Evolutionary conservation across 139 green algal genomes (phyloP).

Genomic region (Tetradesmus lagerheimii): DNA sequence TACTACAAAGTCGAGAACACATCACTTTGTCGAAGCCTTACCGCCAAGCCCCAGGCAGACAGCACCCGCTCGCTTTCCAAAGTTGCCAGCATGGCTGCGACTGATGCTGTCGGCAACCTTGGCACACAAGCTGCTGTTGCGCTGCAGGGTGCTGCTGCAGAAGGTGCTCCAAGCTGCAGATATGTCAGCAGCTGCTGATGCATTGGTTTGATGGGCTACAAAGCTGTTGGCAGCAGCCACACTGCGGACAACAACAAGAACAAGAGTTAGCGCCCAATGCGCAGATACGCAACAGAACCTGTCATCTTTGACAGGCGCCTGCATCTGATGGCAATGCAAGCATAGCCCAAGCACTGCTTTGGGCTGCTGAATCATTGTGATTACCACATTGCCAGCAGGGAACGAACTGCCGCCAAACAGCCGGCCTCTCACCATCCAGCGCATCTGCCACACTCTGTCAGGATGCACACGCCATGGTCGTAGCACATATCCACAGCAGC

Average conservation of each 20-base stretch:
- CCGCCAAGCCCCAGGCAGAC: background rate
- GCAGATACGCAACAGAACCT: too few species aligned
- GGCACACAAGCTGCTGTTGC: background rate
- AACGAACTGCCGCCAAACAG: too few species aligned
- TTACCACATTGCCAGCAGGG: too few species aligned
- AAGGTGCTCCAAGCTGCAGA: background rate
- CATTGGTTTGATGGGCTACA: background rate
- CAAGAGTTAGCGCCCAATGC: too few species aligned
- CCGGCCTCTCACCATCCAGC: background rate
- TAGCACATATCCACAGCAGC: background rate
- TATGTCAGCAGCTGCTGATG: background rate
- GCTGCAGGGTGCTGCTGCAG: background rate
- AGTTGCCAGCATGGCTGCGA: background rate
- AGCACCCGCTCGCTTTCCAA: background rate
- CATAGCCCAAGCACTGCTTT: too few species aligned
- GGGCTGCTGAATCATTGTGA: too few species aligned
- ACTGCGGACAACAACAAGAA: background rate
- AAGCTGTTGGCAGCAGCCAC: background rate
- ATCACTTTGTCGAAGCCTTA: background rate
- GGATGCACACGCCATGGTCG: slow-evolving; percentile 12
- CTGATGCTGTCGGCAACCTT: background rate
- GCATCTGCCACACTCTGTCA: background rate
- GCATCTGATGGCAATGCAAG: too few species aligned
- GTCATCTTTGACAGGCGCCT: too few species aligned
- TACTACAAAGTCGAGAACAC: background rate